Evolutionary conservation across 2,329 filamentous ascomycete genomes (phyloP), one percentile per base, ranked within the genome.

Genomic region (Orbilia quercus): DNA sequence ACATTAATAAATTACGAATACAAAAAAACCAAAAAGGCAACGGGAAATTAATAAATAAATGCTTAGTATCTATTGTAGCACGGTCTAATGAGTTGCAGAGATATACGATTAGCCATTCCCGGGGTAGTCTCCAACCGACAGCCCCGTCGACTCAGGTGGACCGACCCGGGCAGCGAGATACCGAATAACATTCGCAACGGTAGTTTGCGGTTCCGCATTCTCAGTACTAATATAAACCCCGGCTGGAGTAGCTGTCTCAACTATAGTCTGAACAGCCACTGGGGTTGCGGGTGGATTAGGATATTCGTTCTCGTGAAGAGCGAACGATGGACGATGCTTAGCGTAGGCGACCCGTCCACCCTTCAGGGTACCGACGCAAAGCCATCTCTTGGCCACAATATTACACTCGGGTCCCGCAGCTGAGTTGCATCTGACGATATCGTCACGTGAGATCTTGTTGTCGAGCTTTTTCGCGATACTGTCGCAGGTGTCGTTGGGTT

Each of bases 361-460:
- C 22, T 16, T 22, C 12, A 73, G 40, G 2, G 55, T 22, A 7
- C 54, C 54, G 28, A 73, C 69, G 18, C 69, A 73, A 16, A 73
- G 23, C 60, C 60, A 73, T 12, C 47, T 28, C 2, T 45, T 48
- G 7, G 55, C 1, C 1, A 2, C 25, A 16, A 65, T 14, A 12
- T 44, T 40, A 25, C 60, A 66, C 5, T 50, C 18, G 1, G 34
- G 45, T 1, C 12, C 11, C 1, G 22, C 38, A 14, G n/a, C 54
- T 16, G 11, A 25, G 48, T 73, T 73, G 59, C 69, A 66, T 5
- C 2, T 5, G 16, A 50, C 42, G 14, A 73, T 60, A 2, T 57
- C 40, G 0, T 28, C 20, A 4, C 31, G 16, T 1, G 25, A 42
- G 4, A 59, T 20, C 16, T 45, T 38, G 28, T 57, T 1, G 22